These are phyloP conservation scores for Neovahlkampfia damariscottae DNA, from an alignment of 78 protist species.

Conservation along the genomic window DNA sequence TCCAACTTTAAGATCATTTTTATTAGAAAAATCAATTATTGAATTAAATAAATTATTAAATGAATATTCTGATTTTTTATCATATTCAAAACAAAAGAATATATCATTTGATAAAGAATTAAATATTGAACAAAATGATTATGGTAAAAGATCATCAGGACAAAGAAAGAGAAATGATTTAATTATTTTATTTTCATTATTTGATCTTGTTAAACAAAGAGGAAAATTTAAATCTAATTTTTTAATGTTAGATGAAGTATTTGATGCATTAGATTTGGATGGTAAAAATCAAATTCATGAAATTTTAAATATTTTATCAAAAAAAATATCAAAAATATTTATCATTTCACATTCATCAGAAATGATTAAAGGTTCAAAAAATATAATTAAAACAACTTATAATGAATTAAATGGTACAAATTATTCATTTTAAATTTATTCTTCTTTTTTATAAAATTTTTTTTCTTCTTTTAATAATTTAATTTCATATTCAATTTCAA, in stretches of 20 bases:
- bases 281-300: background rate
- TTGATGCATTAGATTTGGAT: background rate
- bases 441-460: no score
- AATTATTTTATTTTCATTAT: background rate
- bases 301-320: background rate
- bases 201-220: background rate
- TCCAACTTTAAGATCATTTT: background rate
- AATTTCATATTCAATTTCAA: no score
- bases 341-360: background rate
- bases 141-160: slow-evolving; percentile 3
- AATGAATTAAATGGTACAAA: no score
- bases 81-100: background rate
- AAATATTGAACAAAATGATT: background rate
- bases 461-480: no score
- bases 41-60: background rate
- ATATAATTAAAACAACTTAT: no score
- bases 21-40: background rate
- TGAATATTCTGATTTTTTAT: background rate
- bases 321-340: background rate
- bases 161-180: slow-evolving; percentile 4
- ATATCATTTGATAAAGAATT: background rate
- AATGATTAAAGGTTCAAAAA: no score
- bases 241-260: slow-evolving; percentile 3
- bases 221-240: background rate
- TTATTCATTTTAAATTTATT: no score